phyloP scores from a whole-genome alignment of 1,284 basidiomycete genomes.

The Lentinula novae-zelandiae region DNA sequence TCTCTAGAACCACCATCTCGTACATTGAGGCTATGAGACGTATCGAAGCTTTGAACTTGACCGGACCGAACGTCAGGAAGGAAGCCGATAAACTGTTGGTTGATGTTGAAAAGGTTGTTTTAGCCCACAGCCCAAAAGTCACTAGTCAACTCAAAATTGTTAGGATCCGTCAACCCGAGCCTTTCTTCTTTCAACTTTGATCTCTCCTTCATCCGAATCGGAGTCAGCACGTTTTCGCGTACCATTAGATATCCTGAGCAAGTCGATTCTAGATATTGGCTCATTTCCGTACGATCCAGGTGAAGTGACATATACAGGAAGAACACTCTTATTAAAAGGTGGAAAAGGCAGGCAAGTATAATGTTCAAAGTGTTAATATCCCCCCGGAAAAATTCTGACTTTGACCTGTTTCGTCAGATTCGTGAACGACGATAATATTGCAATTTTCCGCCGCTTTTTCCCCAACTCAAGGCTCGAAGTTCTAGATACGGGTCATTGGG shows the following conservation, averaged over 20 bases:
- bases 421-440: slow-evolving; percentile 66
- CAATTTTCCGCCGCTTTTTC: slow-evolving; percentile 61
- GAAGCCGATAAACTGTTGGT: slow-evolving; percentile 69
- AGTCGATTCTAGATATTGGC: slow-evolving; percentile 64
- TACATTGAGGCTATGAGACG: slow-evolving; percentile 75
- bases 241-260: slow-evolving; percentile 63
- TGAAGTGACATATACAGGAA: slow-evolving; percentile 57
- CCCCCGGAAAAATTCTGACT: too few relatives aligned
- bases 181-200: slow-evolving; percentile 83
- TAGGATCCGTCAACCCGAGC: slow-evolving; percentile 70
- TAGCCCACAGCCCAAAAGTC: not conserved
- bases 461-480: slow-evolving; percentile 53
- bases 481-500: slow-evolving; percentile 68
- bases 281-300: slow-evolving; percentile 69
- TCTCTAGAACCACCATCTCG: slow-evolving; percentile 61
- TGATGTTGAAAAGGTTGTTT: slow-evolving; percentile 52
- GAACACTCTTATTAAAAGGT: slow-evolving; percentile 78
- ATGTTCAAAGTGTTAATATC: not conserved
- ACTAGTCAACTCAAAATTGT: not conserved
- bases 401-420: slow-evolving; percentile 38
- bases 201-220: slow-evolving; percentile 28
- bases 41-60: slow-evolving; percentile 53
- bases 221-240: slow-evolving; percentile 60
- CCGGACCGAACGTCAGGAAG: slow-evolving; percentile 43
- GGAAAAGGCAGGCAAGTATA: slow-evolving; percentile 62